phyloP scores from a whole-genome alignment of 805 yeast genomes.

The Wickerhamomyces silvicola region DNA sequence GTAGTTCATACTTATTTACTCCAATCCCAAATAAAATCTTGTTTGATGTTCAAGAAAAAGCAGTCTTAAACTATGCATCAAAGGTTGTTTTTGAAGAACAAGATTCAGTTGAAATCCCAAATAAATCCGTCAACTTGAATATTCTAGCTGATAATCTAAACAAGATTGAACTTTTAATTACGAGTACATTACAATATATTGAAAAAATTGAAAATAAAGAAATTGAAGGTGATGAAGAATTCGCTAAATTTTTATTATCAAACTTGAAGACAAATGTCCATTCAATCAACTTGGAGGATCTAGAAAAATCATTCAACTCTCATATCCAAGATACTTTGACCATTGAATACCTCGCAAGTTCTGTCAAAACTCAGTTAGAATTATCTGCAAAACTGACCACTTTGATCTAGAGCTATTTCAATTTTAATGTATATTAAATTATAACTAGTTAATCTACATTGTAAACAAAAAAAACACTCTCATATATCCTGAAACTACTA shows the following conservation, averaged over 20 bases:
- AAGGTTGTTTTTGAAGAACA: constrained; percentile 27
- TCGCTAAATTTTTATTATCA: constrained; percentile 62
- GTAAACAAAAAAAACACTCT: too few species aligned
- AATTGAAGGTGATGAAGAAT: constrained; percentile 44
- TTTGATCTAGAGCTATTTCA: constrained; percentile 26
- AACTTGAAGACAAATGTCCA: constrained; percentile 47
- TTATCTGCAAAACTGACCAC: constrained; percentile 70
- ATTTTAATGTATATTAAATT: too few species aligned
- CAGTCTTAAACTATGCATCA: constrained; percentile 44
- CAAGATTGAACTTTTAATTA: constrained; percentile 40
- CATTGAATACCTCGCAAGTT: constrained; percentile 76
- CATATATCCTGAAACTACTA: too few species aligned
- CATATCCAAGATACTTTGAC: constrained; percentile 76
- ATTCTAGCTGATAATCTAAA: constrained; percentile 41
- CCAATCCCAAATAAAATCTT: constrained; percentile 65
- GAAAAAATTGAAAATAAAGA: constrained; percentile 35
- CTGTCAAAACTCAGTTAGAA: constrained; percentile 80
- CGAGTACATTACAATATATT: constrained; percentile 43
- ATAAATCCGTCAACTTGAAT: constrained; percentile 35
- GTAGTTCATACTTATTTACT: constrained; percentile 53
- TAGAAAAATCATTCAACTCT: constrained; percentile 56
- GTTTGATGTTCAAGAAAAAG: constrained; percentile 51
- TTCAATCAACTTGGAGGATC: constrained; percentile 38
- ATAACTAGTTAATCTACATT: too few species aligned
- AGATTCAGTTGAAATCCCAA: constrained; percentile 23